Evolutionary conservation across 805 yeast species (phyloP), one percentile per base, ranked within the genome.

Genomic region (Saccharomycopsis selenospora): DNA sequence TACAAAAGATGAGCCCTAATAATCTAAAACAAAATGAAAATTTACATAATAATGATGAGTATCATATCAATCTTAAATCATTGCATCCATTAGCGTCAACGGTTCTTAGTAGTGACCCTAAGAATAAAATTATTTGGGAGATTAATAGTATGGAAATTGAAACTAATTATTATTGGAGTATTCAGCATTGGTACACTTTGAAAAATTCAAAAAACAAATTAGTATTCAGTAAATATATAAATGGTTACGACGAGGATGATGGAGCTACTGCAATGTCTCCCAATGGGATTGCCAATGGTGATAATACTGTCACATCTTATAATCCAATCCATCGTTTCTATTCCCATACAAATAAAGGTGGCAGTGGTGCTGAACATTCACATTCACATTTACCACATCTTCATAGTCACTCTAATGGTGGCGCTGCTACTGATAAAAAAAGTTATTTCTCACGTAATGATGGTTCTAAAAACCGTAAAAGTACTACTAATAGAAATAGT

Each of bases 151-250:
- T 38, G 2, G 51, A 48, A 17, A 11, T 48, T 28, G 18, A 25
- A 4, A 44, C 11, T 10, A 48, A 48, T 26, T 48, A 23, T 27
- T 36, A 29, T 24, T 48, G 51, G 51, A 40, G 46, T 17, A 20
- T 20, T 8, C 11, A 25, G 13, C n/a, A 48, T 20, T 48, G 51
- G 51, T 33, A 44, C 36, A 11, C 40, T 3, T 11, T 48, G 3
- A 48, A 38, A 27, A 40, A 48, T 24, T 7, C 42, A 10, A 26
- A 22, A 4, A 24, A 28, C 25, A 28, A 22, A 8, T 40, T 48
- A 23, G 11, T 45, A 4, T 48, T 44, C 42, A 4, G 13, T 4
- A 42, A 43, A 20, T 33, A 43, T 28, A 20, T 41, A 8, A 25
- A 30, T 17, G 44, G 29, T 10, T 18, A 13, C 18, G 44, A 42